A percentile compares a stretch with the other conserved stretches of the same genome.
Conservation (phyloP, 805 yeast genomes). For the Metschnikowia bowlesiae region DNA sequence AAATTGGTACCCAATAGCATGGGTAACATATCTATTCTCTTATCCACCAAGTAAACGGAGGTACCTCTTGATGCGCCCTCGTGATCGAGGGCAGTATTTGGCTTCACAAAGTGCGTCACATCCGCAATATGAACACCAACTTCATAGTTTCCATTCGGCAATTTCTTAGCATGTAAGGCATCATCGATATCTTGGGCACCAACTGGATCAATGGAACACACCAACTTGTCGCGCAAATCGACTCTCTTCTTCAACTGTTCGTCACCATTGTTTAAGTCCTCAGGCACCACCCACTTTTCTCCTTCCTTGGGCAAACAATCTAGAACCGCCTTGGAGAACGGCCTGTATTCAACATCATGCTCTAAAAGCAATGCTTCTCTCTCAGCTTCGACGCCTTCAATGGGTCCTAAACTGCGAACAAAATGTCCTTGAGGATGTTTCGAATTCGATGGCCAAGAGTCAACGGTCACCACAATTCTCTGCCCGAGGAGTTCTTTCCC, state of each 20-base stretch:
- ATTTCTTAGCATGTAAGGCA: slow-evolving; percentile 80
- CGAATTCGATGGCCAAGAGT: slow-evolving; percentile 83
- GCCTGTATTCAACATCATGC: slow-evolving; percentile 95
- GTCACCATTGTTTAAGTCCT: slow-evolving; percentile 47
- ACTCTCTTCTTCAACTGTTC: slow-evolving; percentile 57
- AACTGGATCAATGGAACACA: slow-evolving; percentile 97
- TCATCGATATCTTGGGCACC: slow-evolving; percentile 98
- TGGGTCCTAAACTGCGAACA: slow-evolving; percentile 81
- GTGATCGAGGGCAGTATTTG: slow-evolving; percentile 84
- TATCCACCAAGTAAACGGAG: slow-evolving; percentile 93
- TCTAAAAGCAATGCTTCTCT: slow-evolving; percentile 91
- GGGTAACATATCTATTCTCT: slow-evolving; percentile 98
- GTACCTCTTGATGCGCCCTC: slow-evolving; percentile 98
- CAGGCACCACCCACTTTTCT: slow-evolving; percentile 87
- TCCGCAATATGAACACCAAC: slow-evolving; percentile 99
- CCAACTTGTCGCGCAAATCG: slow-evolving; percentile 82
- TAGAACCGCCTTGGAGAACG: slow-evolving; percentile 86
- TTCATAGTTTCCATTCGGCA: slow-evolving; percentile 92
- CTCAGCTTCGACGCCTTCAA: slow-evolving; percentile 91
- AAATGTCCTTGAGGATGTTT: slow-evolving; percentile 93
- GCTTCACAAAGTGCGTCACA: slow-evolving; percentile 94
- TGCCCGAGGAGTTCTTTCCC: slow-evolving; percentile 79
- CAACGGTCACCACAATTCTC: slow-evolving; percentile 88
- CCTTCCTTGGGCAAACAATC: slow-evolving; percentile 94
- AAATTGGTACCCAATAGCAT: slow-evolving; percentile 90